Percentiles rank a stretch among this genome's conserved stretches.
phyloP scores from a whole-genome alignment of 129 eudicot species.

The Artemisia annua region DNA sequence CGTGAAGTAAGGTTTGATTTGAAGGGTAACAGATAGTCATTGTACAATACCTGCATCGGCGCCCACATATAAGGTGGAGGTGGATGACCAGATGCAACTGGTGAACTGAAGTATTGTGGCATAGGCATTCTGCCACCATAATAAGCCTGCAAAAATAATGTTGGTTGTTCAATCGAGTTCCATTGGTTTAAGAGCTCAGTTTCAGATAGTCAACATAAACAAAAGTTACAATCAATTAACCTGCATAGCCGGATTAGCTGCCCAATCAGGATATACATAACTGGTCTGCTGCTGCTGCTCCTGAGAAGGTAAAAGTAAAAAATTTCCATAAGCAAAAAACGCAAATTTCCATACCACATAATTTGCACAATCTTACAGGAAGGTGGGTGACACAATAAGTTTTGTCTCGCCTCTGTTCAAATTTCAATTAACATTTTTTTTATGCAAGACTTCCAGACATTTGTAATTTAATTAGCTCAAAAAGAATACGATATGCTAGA shows the following conservation, averaged over 20 bases:
- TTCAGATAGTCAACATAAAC: slow-evolving; percentile 8
- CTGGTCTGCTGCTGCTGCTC: slow-evolving; percentile 51
- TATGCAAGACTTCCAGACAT: too few relatives aligned
- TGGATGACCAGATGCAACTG: slow-evolving; percentile 72
- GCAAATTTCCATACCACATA: not conserved
- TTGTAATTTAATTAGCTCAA: too few relatives aligned
- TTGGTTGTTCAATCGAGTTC: slow-evolving; percentile 5
- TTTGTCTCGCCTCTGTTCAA: not conserved
- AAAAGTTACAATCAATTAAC: slow-evolving; percentile 33
- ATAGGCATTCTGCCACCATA: slow-evolving; percentile 86
- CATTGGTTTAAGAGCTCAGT: slow-evolving; percentile 10
- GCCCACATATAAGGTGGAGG: slow-evolving; percentile 96
- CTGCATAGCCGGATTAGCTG: slow-evolving; percentile 96
- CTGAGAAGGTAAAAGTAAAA: slow-evolving; percentile 39
- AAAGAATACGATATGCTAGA: too few relatives aligned
- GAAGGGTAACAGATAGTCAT: not conserved
- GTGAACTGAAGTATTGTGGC: slow-evolving; percentile 68
- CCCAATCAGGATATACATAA: slow-evolving; percentile 91
- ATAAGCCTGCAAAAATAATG: slow-evolving; percentile 60
- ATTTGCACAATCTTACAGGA: not conserved
- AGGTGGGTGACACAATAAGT: not conserved
- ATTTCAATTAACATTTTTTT: not conserved
- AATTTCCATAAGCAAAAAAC: not conserved
- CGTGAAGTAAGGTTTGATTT: slow-evolving; percentile 2
- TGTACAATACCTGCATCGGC: slow-evolving; percentile 72